Base-by-base conservation (phyloP, 179 eudicot genomes). In the Actinidia arguta region DNA sequence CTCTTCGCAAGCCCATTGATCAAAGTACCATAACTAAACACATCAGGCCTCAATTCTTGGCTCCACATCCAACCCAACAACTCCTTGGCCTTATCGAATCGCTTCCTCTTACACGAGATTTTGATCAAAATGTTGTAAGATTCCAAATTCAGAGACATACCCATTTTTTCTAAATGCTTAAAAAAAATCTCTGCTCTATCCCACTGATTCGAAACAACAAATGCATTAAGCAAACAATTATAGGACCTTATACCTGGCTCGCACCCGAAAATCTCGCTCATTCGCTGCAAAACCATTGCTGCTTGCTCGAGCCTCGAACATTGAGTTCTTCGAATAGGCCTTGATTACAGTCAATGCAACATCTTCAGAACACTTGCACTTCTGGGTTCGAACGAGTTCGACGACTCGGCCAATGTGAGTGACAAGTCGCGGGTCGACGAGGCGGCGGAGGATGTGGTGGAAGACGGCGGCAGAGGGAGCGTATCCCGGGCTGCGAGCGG, bases 381-480 rank as follows among this genome's bases (percentile, higher is more conserved):
- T 86, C 48, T 89, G 91, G 89, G 85, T 36, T 54, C 84, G 88
- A 17, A 94, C 88, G 14, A 89, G 61, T n/a, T 90, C 75, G n/a
- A 94, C 83, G 54, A 94, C 86, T 44, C 85, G 89, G 77, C 85
- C 3, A 39, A 92, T 72, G 85, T 91, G 92, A 4, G 82, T 68
- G 77, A 87, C 78, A 75, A 88, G 88, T 4, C 81, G 73, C 0
- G 89, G 81, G 46, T 87, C 82, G 17, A 74, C 11, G 67, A 94
- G 89, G 25, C 92, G 93, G 55, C 93, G 93, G 86, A 95, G 92
- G 78, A 94, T 87, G 90, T 94, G 94, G 85, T 86, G 92, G 91
- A 81, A 90, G 84, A 94, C 80, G 78, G 81, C 56, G 81, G 91
- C 51, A 12, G 85, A 55, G 82, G 79, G 94, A 58, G 86, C 56